phyloP scores from a whole-genome alignment of 2,329 filamentous ascomycete genomes.

The Clarireedia sp. region DNA sequence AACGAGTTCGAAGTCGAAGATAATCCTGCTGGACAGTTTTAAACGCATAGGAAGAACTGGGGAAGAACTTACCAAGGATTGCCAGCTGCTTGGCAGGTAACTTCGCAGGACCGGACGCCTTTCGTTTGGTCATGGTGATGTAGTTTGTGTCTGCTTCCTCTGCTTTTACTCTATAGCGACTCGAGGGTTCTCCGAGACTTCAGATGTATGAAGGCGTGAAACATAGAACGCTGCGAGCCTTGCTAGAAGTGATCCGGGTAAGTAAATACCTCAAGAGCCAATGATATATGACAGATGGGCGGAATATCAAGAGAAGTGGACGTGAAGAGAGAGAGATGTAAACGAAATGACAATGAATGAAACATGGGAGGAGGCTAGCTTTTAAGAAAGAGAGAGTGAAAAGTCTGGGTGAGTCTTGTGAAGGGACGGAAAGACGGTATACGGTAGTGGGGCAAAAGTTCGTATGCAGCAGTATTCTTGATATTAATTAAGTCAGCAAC shows the following conservation, averaged over 20 bases:
- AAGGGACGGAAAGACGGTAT: too few species aligned
- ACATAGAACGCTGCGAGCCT: too few species aligned
- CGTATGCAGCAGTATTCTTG: too few species aligned
- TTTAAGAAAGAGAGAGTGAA: neutral
- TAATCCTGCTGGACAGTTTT: neutral
- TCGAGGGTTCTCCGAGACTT: neutral
- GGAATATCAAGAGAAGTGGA: neutral
- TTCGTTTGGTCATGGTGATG: slow-evolving; percentile 17
- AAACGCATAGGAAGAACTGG: neutral
- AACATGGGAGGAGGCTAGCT: neutral
- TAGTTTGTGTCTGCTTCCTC: neutral
- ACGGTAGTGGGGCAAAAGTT: neutral
- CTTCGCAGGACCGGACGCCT: slow-evolving; percentile 40
- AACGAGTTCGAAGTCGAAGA: slow-evolving; percentile 2
- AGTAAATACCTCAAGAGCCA: too few species aligned
- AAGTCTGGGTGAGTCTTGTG: neutral
- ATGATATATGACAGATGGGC: too few species aligned
- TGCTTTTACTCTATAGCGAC: neutral
- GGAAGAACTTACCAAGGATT: slow-evolving; percentile 58
- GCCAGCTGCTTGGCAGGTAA: slow-evolving; percentile 69
- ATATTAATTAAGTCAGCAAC: too few species aligned
- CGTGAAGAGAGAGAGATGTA: neutral
- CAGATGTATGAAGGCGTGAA: neutral
- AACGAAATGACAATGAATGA: neutral
- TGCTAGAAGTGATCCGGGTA: too few species aligned